phyloP scores from a whole-genome alignment of 2,329 filamentous ascomycete genomes.

The Talaromyces sp. region DNA sequence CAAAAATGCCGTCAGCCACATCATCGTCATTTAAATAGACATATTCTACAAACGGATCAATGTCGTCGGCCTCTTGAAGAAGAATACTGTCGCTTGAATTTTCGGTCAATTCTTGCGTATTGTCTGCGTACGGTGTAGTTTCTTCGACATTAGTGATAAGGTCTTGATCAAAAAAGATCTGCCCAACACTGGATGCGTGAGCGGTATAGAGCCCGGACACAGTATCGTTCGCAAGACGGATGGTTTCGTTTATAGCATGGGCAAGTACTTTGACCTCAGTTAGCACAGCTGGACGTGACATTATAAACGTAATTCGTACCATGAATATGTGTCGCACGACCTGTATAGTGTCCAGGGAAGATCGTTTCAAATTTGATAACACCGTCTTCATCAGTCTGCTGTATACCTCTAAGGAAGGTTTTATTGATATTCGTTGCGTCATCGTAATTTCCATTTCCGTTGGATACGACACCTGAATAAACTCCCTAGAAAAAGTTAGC shows the following conservation, averaged over 20 bases:
- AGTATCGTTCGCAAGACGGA: conserved; percentile 32
- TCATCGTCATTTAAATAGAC: conserved; percentile 49
- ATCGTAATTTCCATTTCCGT: conserved; percentile 31
- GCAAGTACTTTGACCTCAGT: background rate
- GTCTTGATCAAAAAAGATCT: conserved; percentile 61
- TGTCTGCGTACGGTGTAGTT: conserved; percentile 44
- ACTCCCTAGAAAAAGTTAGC: conserved; percentile 21
- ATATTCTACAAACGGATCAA: conserved; percentile 57
- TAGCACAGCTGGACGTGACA: background rate
- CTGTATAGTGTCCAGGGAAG: conserved; percentile 38
- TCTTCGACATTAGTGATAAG: conserved; percentile 51
- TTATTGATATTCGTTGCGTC: conserved; percentile 32
- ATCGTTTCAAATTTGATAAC: conserved; percentile 42
- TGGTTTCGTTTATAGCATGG: conserved; percentile 25
- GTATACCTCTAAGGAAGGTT: conserved; percentile 43
- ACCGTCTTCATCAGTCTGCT: conserved; percentile 39
- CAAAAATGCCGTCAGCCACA: conserved; percentile 49
- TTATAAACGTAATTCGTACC: conserved; percentile 23
- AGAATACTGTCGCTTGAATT: conserved; percentile 31
- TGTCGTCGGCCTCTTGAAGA: conserved; percentile 46
- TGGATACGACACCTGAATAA: conserved; percentile 34
- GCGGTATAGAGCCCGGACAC: conserved; percentile 40
- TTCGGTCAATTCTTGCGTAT: conserved; percentile 21
- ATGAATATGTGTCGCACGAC: conserved; percentile 43
- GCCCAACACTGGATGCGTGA: conserved; percentile 56